Conservation (phyloP, 2,329 filamentous ascomycete genomes). For the Monosporascus sp. region DNA sequence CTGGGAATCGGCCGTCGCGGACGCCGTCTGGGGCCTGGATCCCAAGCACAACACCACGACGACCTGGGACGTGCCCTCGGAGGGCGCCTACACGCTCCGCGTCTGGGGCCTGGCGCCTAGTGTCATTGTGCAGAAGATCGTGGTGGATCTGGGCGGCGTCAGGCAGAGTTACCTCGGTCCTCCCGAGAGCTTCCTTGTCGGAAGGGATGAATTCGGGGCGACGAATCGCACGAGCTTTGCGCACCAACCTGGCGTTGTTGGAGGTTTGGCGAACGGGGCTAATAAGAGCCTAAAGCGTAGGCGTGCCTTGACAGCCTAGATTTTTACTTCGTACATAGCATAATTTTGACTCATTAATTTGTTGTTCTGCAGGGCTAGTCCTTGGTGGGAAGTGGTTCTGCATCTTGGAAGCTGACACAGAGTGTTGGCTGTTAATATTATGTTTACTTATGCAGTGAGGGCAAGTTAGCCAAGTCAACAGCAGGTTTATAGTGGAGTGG, state of each 20-base stretch:
- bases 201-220: slow-evolving; percentile 31
- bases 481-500: background rate
- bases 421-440: background rate
- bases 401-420: too few species aligned
- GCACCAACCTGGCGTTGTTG: slow-evolving; percentile 2
- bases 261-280: background rate
- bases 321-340: too few species aligned
- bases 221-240: slow-evolving; percentile 35
- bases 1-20: slow-evolving; percentile 39
- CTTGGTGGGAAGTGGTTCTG: too few species aligned
- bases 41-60: slow-evolving; percentile 38
- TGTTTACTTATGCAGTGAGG: background rate
- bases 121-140: slow-evolving; percentile 50
- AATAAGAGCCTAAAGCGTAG: background rate
- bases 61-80: slow-evolving; percentile 33
- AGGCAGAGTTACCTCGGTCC: slow-evolving; percentile 50
- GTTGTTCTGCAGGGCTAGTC: too few species aligned
- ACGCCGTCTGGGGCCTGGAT: slow-evolving; percentile 40
- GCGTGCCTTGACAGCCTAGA: background rate
- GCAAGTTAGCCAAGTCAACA: background rate
- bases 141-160: slow-evolving; percentile 51
- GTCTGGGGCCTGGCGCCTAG: slow-evolving; percentile 49
- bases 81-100: slow-evolving; percentile 43
- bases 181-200: slow-evolving; percentile 47
- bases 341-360: too few species aligned